Percentiles rank a stretch among this genome's conserved stretches.
These are phyloP conservation scores for Cyberlindnera nakhonratchasimensis DNA, from an alignment of 805 yeast genomes.

Conservation along the genomic window DNA sequence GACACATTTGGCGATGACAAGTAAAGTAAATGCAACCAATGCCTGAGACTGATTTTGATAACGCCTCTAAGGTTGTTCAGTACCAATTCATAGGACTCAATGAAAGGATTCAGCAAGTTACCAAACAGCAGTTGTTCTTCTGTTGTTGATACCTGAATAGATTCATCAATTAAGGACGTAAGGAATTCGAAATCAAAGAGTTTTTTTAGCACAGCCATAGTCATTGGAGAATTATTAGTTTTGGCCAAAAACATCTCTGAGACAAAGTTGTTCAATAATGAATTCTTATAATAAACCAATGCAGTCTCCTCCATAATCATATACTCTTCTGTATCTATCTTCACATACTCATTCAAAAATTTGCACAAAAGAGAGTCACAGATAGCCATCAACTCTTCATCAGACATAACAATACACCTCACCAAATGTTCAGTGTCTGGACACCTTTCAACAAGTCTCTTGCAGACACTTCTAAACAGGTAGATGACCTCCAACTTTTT, in stretches of 20 bases:
- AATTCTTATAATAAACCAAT: constrained; percentile 24
- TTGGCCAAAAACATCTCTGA: constrained; percentile 19
- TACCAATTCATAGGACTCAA: constrained; percentile 25
- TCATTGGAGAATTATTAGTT: constrained; percentile 2
- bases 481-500: constrained; percentile 6
- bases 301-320: constrained; percentile 19
- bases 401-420: constrained; percentile 2
- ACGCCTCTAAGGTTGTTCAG: constrained; percentile 17
- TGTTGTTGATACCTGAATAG: background rate
- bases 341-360: constrained; percentile 15
- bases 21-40: constrained; percentile 24
- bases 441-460: constrained; percentile 4
- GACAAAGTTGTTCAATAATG: constrained; percentile 21
- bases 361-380: constrained; percentile 9
- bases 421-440: constrained; percentile 14
- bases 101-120: constrained; percentile 20
- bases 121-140: constrained; percentile 14
- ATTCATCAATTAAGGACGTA: constrained; percentile 14
- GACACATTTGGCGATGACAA: constrained; percentile 15
- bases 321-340: constrained; percentile 3
- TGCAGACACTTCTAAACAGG: constrained; percentile 10
- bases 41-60: constrained; percentile 15
- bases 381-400: background rate
- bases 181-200: constrained; percentile 23
- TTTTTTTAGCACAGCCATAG: constrained; percentile 11